Evolutionary conservation across 2,329 filamentous ascomycete genomes (phyloP).

Genomic region (Xylariales sp.): DNA sequence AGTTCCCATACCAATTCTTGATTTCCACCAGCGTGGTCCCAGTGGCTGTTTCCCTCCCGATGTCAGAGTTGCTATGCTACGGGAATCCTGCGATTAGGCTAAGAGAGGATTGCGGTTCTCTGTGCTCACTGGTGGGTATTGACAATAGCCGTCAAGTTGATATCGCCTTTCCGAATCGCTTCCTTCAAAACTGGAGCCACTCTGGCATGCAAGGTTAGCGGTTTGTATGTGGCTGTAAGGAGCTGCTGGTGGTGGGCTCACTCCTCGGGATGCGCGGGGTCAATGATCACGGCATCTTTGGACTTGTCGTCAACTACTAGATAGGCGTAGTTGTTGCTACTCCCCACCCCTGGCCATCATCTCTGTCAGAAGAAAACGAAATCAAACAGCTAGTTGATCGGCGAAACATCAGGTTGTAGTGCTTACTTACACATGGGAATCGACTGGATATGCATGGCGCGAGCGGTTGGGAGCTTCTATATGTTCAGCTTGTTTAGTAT

Average conservation of each 20-base stretch:
- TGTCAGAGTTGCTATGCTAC: background rate
- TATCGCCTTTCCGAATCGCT: constrained; percentile 63
- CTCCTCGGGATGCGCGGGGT: constrained; percentile 77
- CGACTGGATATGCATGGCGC: constrained; percentile 78
- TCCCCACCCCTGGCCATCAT: constrained; percentile 62
- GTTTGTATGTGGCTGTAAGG: background rate
- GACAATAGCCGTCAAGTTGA: constrained; percentile 84
- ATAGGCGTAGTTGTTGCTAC: constrained; percentile 80
- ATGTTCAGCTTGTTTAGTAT: too few species aligned
- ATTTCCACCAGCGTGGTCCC: constrained; percentile 93
- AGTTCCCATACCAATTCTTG: constrained; percentile 70
- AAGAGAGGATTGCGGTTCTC: too few species aligned
- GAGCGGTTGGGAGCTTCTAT: constrained; percentile 28
- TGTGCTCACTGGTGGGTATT: constrained; percentile 92
- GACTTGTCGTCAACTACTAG: constrained; percentile 74
- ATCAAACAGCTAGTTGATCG: background rate
- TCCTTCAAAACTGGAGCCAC: constrained; percentile 66
- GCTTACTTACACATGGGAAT: constrained; percentile 78
- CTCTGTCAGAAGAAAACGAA: background rate
- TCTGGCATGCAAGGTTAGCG: constrained; percentile 28
- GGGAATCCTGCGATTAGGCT: background rate
- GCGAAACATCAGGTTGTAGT: constrained; percentile 2
- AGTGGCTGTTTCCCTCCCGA: constrained; percentile 74
- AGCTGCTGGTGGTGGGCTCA: constrained; percentile 33
- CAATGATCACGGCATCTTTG: constrained; percentile 73